These are phyloP conservation scores for Chalara sp. DNA, from an alignment of 2,329 filamentous ascomycete species.

Conservation along the genomic window DNA sequence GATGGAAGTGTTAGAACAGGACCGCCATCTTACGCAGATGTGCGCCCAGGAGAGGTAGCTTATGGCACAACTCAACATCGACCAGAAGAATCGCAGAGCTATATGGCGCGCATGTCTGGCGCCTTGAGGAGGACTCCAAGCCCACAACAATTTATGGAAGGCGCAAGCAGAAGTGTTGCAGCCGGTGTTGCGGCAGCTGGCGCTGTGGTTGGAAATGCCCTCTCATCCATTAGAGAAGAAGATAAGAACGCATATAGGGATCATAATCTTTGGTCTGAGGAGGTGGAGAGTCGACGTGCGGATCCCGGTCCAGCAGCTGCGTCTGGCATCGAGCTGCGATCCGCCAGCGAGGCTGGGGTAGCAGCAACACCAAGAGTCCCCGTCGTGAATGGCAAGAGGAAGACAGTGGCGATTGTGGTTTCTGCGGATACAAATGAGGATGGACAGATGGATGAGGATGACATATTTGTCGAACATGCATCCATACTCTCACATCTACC, in stretches of 20 bases:
- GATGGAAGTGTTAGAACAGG: conserved; percentile 27
- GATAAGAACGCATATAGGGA: conserved; percentile 75
- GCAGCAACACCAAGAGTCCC: conserved; percentile 18
- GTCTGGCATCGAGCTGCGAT: conserved; percentile 17
- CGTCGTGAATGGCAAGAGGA: conserved; percentile 39
- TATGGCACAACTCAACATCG: conserved; percentile 34
- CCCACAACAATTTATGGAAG: conserved; percentile 82
- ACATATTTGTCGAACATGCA: conserved; percentile 66
- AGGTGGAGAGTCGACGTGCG: conserved; percentile 63
- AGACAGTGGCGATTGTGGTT: conserved; percentile 81
- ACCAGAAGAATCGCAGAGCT: conserved; percentile 44
- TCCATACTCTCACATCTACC: conserved; percentile 87
- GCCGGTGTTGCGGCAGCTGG: conserved; percentile 80
- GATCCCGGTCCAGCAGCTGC: conserved; percentile 23
- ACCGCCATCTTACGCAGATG: conserved; percentile 34
- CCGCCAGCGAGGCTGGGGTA: conserved; percentile 19
- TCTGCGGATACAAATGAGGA: conserved; percentile 65
- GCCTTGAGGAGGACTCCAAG: conserved; percentile 77
- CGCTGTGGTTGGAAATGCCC: conserved; percentile 72
- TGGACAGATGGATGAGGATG: conserved; percentile 53
- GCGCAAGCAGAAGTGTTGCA: conserved; percentile 71
- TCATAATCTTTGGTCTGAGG: conserved; percentile 87
- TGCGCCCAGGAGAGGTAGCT: conserved; percentile 31
- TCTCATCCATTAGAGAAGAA: conserved; percentile 79
- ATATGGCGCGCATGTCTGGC: conserved; percentile 73